A percentile compares a stretch with the other conserved stretches of the same genome.
Conservation (phyloP, 2,329 filamentous ascomycete species). For the Metarhizium humberi region DNA sequence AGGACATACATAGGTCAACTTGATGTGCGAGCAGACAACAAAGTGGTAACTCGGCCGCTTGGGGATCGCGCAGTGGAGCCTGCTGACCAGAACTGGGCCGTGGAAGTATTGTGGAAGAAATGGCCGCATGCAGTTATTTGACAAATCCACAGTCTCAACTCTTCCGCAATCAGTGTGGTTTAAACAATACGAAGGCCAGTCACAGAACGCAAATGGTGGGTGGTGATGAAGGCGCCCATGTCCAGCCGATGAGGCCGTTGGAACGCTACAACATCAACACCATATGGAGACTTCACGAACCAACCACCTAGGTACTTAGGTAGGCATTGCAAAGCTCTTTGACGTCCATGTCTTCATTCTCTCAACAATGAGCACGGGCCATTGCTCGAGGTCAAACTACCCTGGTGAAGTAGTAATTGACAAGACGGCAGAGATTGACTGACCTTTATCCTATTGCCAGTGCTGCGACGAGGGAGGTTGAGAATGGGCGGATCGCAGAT, state of each 20-base stretch:
- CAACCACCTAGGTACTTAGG: not conserved
- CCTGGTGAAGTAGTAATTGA: not conserved
- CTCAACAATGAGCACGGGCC: no score
- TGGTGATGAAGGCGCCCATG: no score
- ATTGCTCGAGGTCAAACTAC: not conserved
- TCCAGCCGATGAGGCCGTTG: not conserved
- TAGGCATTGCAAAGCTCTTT: not conserved
- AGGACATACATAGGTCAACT: no score
- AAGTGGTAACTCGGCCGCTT: no score
- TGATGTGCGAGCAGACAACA: no score
- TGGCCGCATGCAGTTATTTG: no score
- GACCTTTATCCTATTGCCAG: not conserved
- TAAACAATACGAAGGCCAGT: no score
- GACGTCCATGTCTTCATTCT: not conserved
- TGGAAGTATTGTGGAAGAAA: no score
- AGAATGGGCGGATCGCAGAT: not conserved
- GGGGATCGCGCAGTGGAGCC: no score
- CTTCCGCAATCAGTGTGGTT: not conserved
- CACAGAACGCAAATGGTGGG: not conserved
- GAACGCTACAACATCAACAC: not conserved
- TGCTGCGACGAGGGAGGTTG: not conserved
- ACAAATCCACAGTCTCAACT: no score
- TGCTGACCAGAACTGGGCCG: no score
- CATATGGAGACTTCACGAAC: not conserved
- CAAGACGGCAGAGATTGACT: not conserved